Base-by-base conservation (phyloP, 2,329 filamentous ascomycete genomes). In the Fusarium foetens region DNA sequence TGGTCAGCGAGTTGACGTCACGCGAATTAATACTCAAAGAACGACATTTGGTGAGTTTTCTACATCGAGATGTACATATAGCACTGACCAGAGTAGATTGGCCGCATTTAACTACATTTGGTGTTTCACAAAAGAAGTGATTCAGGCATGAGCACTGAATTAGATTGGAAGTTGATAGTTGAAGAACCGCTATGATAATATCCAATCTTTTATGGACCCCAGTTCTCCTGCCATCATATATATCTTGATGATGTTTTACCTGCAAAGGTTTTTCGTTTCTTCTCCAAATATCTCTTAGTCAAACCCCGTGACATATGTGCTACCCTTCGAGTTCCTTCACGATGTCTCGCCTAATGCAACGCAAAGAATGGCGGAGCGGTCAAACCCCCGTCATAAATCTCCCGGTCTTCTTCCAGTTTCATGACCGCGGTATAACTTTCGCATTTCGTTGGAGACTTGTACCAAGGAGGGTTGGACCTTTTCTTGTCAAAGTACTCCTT, bases 31-130 rank as follows among this genome's bases (percentile, higher is more conserved):
- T 29, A 12, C 43, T 3, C 42, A 73, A 9, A 64, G 74, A 52
- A 76, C 75, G 1, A 65, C 39, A 0, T 74, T 76, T n/a, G 75
- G 75, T 76, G 35, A 57, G 71, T 67, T 13, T 8, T 4, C 4
- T 19, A 7, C 7, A 5, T 4, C 5, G 5, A 29, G 2, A 13
- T 5, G 1, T 8, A 6, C 33, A 21, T 4, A n/a, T 17, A n/a
- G 9, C 2, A 33, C 27, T 57, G 3, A 57, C 31, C 6, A 35
- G 7, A 6, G 3, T 19, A 76, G 74, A 76, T 46, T 76, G 74
- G 74, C 74, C 74, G 1, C 60, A 54, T 17, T 52, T 74, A 2
- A 69, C 38, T 3, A 74, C 21, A 1, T 75, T 74, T 29, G 74
- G 72, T 3, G 57, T 61, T 23, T 63, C 54, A 3, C 45, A 74